Conservation (phyloP, 257 asterid species). For the Plantago major region DNA sequence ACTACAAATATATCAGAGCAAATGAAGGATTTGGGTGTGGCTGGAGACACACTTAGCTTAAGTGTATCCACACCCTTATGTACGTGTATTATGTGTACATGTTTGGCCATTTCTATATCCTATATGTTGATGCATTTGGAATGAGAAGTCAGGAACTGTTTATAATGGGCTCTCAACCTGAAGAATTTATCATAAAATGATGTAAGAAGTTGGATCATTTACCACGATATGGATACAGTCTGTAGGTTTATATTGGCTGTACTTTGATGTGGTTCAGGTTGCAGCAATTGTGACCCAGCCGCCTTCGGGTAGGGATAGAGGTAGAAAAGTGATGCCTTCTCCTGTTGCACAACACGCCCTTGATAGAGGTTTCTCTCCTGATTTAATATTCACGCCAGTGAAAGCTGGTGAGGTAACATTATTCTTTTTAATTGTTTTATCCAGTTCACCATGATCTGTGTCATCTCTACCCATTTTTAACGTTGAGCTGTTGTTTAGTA, state of each 20-base stretch:
- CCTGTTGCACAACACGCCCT: slow-evolving; percentile 90
- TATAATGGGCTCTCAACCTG: not conserved
- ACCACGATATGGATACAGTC: not conserved
- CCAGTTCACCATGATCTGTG: not conserved
- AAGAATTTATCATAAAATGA: not conserved
- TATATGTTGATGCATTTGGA: not conserved
- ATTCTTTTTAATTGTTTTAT: not conserved
- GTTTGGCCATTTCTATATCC: not conserved
- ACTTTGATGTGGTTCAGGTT: slow-evolving; percentile 41
- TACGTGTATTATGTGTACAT: not conserved
- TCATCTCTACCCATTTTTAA: not conserved
- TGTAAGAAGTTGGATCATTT: not conserved
- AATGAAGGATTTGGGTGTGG: too few relatives aligned
- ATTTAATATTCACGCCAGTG: slow-evolving; percentile 69
- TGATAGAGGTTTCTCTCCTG: slow-evolving; percentile 66
- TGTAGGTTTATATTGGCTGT: slow-evolving; percentile 14
- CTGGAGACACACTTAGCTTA: too few relatives aligned
- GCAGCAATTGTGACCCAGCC: slow-evolving; percentile 94
- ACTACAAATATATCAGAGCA: too few relatives aligned
- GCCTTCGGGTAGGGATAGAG: slow-evolving; percentile 85
- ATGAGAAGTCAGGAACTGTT: too few relatives aligned
- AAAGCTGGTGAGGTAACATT: slow-evolving; percentile 79
- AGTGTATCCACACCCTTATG: too few relatives aligned
- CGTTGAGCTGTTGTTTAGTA: not conserved
- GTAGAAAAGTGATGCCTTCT: slow-evolving; percentile 86